phyloP scores from a whole-genome alignment of 1,139 yeast species.

The Taphrina flavorubra region DNA sequence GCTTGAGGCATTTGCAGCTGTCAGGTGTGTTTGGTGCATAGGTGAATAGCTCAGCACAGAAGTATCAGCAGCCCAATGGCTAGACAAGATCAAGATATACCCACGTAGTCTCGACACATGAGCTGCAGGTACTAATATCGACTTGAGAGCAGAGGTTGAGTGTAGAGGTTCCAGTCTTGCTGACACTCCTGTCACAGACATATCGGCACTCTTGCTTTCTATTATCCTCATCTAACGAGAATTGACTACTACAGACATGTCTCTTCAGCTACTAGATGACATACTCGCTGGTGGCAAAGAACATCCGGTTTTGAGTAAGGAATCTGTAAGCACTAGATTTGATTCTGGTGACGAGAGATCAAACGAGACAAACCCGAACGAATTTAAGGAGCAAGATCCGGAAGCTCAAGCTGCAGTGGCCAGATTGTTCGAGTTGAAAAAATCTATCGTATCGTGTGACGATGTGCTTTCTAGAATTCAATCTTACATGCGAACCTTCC shows the following conservation, averaged over 20 bases:
- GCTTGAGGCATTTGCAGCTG: no score
- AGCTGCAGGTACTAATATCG: no score
- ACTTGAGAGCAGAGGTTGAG: no score
- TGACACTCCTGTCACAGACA: no score
- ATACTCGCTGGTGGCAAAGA: constrained; percentile 19
- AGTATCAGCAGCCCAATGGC: no score
- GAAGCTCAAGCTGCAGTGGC: constrained; percentile 25
- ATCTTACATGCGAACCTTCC: constrained; percentile 60
- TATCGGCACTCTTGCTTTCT: no score
- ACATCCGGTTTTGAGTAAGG: constrained; percentile 16
- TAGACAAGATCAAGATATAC: no score
- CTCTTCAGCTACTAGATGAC: constrained; percentile 8
- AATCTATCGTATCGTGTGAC: constrained; percentile 55
- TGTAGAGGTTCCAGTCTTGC: no score
- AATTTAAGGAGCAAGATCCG: constrained; percentile 9
- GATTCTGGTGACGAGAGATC: neutral
- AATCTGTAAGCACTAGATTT: neutral
- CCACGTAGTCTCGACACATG: no score
- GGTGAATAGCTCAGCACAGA: no score
- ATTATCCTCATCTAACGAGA: no score
- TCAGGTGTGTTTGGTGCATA: no score
- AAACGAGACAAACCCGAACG: neutral
- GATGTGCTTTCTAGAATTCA: constrained; percentile 53
- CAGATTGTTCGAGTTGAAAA: constrained; percentile 50
- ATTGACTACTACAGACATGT: neutral